Evolutionary conservation across 768 basidiomycete species (phyloP).

Genomic region (Leucosporidium scottii): DNA sequence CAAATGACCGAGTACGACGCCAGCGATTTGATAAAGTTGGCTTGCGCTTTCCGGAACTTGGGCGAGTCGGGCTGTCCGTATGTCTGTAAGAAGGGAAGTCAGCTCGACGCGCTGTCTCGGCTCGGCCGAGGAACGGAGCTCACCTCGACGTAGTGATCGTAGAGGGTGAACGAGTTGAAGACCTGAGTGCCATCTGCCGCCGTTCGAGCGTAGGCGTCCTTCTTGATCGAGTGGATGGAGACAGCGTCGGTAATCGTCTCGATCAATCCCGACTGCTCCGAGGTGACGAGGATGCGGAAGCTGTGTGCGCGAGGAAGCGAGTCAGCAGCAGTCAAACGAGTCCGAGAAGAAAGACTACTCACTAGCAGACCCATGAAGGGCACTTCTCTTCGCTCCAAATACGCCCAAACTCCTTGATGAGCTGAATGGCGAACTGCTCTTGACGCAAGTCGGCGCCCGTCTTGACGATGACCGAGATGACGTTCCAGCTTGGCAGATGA

Average conservation of each 20-base stretch:
- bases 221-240: slow-evolving; percentile 98
- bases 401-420: slow-evolving; percentile 81
- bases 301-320: slow-evolving; percentile 44
- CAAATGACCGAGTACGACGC: slow-evolving; percentile 88
- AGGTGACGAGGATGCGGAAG: slow-evolving; percentile 93
- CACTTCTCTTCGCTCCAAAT: slow-evolving; percentile 95
- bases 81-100: slow-evolving; percentile 51
- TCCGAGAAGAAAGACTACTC: slow-evolving; percentile 18
- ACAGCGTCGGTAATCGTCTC: slow-evolving; percentile 98
- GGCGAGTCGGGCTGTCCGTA: slow-evolving; percentile 83
- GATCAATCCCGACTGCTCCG: slow-evolving; percentile 83
- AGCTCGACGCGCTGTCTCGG: too few relatives aligned
- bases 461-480: slow-evolving; percentile 92
- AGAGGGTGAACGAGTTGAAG: slow-evolving; percentile 60
- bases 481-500: slow-evolving; percentile 66
- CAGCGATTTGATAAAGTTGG: slow-evolving; percentile 56
- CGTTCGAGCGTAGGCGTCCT: slow-evolving; percentile 90
- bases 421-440: slow-evolving; percentile 92
- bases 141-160: slow-evolving; percentile 77
- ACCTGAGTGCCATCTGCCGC: slow-evolving; percentile 46
- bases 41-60: slow-evolving; percentile 80
- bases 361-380: slow-evolving; percentile 89
- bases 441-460: slow-evolving; percentile 94
- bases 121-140: not conserved
- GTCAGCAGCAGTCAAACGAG: slow-evolving; percentile 1